A percentile compares a stretch with the other conserved stretches of the same genome.
Conservation (phyloP, 805 yeast genomes). For the Sugiyamaella chiloensis region DNA sequence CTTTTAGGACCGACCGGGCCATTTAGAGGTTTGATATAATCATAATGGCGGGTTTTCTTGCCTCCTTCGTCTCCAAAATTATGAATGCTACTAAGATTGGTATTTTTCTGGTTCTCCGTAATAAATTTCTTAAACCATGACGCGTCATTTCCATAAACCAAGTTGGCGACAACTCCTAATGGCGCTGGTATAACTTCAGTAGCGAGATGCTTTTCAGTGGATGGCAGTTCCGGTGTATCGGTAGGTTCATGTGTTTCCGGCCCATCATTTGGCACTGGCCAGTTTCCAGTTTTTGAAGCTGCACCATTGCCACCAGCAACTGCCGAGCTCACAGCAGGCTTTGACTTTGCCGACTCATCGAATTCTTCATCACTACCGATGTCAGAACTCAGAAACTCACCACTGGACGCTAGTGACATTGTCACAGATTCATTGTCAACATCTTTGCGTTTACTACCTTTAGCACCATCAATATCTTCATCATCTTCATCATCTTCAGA, state of each 20-base stretch:
- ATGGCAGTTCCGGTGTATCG: conserved; percentile 42
- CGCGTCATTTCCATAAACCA: conserved; percentile 65
- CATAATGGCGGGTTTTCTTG: conserved; percentile 43
- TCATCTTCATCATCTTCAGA: conserved; percentile 23
- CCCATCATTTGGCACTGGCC: conserved; percentile 50
- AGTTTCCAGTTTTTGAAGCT: conserved; percentile 16
- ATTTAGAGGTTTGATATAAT: conserved; percentile 70
- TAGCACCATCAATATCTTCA: conserved; percentile 21
- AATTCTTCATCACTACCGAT: conserved; percentile 32
- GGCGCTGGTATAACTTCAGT: conserved; percentile 62
- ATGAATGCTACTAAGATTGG: conserved; percentile 25
- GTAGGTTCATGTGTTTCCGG: conserved; percentile 66
- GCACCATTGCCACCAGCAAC: conserved; percentile 6
- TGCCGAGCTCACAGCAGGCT: conserved; percentile 6
- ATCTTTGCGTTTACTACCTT: conserved; percentile 21
- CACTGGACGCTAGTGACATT: conserved; percentile 9
- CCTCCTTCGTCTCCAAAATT: conserved; percentile 27
- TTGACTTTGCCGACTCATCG: conserved; percentile 4
- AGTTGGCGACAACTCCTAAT: conserved; percentile 65
- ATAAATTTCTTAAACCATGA: conserved; percentile 43
- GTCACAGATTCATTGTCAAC: conserved; percentile 17
- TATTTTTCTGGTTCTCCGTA: conserved; percentile 30
- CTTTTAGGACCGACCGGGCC: conserved; percentile 91
- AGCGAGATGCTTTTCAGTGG: conserved; percentile 51
- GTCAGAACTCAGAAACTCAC: conserved; percentile 26